Evolutionary conservation across 2,329 filamentous ascomycete species (phyloP).

Genomic region (Fusarium albidum): DNA sequence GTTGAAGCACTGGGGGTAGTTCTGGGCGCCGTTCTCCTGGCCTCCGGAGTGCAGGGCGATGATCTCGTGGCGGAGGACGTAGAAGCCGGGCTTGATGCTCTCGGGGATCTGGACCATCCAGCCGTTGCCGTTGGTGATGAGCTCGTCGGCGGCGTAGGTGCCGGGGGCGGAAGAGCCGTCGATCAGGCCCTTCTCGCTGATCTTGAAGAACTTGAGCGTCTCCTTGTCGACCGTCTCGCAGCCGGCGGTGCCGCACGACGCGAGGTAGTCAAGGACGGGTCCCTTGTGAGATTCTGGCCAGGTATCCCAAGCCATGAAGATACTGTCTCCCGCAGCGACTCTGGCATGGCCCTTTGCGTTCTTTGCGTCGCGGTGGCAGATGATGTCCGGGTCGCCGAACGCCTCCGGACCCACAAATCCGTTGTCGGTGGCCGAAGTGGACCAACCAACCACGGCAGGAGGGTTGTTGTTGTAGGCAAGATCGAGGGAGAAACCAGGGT

Average conservation of each 20-base stretch:
- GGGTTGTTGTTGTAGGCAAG: constrained; percentile 28
- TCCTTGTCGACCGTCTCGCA: constrained; percentile 64
- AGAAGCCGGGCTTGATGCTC: constrained; percentile 49
- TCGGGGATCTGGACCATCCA: constrained; percentile 47
- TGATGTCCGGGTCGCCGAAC: constrained; percentile 53
- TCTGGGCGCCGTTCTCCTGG: constrained; percentile 57
- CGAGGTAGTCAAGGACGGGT: constrained; percentile 71
- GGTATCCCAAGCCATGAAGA: constrained; percentile 52
- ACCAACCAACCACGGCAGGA: constrained; percentile 48
- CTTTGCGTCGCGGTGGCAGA: constrained; percentile 54
- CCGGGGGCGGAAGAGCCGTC: constrained; percentile 52
- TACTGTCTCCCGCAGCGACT: constrained; percentile 50
- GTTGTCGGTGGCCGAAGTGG: constrained; percentile 54
- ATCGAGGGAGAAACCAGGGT: constrained; percentile 34
- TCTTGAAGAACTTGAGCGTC: constrained; percentile 70
- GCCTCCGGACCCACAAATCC: constrained; percentile 58
- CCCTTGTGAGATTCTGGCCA: constrained; percentile 57
- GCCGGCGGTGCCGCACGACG: constrained; percentile 62
- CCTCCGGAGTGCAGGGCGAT: constrained; percentile 57
- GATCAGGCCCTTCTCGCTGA: constrained; percentile 63
- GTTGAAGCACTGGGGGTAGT: constrained; percentile 62
- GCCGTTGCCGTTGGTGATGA: constrained; percentile 52
- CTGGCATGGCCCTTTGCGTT: constrained; percentile 50
- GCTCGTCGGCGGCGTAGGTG: constrained; percentile 47
- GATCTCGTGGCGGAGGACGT: constrained; percentile 62